Evolutionary conservation across 805 yeast species (phyloP), one percentile per base, ranked within the genome.

Genomic region (Brettanomyces sp.): DNA sequence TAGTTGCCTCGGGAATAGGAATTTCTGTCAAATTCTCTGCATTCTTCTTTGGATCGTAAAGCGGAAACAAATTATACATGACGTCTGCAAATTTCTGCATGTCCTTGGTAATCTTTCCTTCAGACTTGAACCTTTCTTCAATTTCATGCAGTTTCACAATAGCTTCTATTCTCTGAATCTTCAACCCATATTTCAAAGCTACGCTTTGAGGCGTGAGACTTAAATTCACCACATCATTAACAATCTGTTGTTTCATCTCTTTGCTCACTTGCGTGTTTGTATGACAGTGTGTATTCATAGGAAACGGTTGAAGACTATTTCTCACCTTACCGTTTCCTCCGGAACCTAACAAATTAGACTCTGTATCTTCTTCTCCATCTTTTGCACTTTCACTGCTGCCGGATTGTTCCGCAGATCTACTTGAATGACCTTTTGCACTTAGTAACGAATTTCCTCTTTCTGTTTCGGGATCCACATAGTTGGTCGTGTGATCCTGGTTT

Each of bases 91-190:
- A 79, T 51, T 64, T 75, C 45, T 65, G 61, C 60, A 89, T 60
- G 49, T 85, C 93, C 23, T 68, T 60, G 8, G 74, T 65, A 28
- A 82, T 68, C 50, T 67, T 62, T 30, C 73, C 91, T 57, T 74
- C 61, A 54, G 71, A 64, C 43, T 65, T 70, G 81, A 83, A 77
- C 46, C 73, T 65, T 51, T 75, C 64, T 65, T 91, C 95, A 44
- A 90, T 73, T 30, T 69, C 69, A 50, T 76, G 70, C 51, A 91
- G 73, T 61, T 76, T 79, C 24, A 85, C 67, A 47, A 91, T 73
- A n/a, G 97, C 98, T 59, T 90, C 96, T 21, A 93, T 72, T 62
- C 98, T 78, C 45, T 89, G 85, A 50, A 89, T 77, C 59, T 87
- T 85, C 52, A 91, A 69, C 3, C 95, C 91, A 58, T 80, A 82